A percentile compares a stretch with the other conserved stretches of the same genome.
Conservation (phyloP, 345 rosid species). For the Aethionema arabicum region DNA sequence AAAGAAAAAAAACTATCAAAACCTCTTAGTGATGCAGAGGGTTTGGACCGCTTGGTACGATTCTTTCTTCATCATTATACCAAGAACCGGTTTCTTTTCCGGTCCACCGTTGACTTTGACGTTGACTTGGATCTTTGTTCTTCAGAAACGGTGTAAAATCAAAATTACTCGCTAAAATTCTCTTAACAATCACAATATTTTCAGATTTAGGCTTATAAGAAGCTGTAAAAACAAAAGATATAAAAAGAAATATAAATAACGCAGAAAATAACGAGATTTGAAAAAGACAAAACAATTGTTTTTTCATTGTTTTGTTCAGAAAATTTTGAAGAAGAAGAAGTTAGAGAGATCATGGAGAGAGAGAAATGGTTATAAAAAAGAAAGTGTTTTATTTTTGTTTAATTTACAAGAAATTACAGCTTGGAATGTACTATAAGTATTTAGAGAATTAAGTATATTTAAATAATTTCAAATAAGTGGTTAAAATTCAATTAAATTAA, state of each 20-base stretch:
- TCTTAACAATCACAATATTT: conserved; percentile 26
- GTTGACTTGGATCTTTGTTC: conserved; percentile 28
- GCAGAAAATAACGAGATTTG: conserved; percentile 31
- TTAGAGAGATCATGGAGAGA: conserved; percentile 34
- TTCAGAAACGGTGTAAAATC: conserved; percentile 65
- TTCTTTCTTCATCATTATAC: conserved; percentile 55
- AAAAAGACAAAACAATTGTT: conserved; percentile 21
- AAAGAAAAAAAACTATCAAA: conserved; percentile 20
- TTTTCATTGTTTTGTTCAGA: conserved; percentile 33
- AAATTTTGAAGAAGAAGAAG: conserved; percentile 34
- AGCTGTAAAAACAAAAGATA: conserved; percentile 27
- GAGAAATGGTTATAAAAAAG: conserved; percentile 21
- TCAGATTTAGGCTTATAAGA: conserved; percentile 23
- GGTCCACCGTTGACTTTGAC: conserved; percentile 24
- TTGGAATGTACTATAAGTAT: conserved; percentile 18
- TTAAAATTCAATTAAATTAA: conserved; percentile 14
- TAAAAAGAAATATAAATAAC: conserved; percentile 33
- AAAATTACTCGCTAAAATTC: conserved; percentile 44
- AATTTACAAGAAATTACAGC: conserved; percentile 24
- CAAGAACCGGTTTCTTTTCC: conserved; percentile 44
- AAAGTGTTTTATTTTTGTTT: not conserved
- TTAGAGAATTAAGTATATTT: conserved; percentile 17
- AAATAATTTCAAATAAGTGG: no score
- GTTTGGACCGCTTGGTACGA: conserved; percentile 82
- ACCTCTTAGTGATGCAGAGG: conserved; percentile 73